Percentiles rank a stretch among this genome's conserved stretches.
Evolutionary conservation across 176 grass and related monocot genomes (phyloP).

Genomic region (Lolium perenne): DNA sequence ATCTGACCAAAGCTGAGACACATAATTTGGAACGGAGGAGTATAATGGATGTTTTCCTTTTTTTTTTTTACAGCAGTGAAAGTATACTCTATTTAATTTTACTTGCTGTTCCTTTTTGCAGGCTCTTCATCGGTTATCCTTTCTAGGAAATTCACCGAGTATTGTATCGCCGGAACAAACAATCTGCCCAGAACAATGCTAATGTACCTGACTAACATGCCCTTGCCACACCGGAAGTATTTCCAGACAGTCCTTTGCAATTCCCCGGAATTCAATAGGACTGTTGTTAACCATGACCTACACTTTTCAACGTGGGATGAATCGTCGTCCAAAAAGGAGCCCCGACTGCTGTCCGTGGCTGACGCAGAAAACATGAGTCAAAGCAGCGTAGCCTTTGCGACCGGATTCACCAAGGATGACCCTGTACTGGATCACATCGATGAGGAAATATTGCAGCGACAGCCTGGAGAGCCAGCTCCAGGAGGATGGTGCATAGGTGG

Average conservation of each 20-base stretch:
- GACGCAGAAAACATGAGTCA: slow-evolving; percentile 70
- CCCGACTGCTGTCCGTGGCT: slow-evolving; percentile 49
- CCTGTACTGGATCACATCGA: slow-evolving; percentile 74
- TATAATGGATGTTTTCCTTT: background rate
- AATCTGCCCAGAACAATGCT: slow-evolving; percentile 90
- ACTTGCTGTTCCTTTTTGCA: slow-evolving; percentile 41
- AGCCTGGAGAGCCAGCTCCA: slow-evolving; percentile 52
- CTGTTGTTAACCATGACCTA: slow-evolving; percentile 79
- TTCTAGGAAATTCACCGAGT: slow-evolving; percentile 77
- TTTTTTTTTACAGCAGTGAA: background rate
- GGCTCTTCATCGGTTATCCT: slow-evolving; percentile 87
- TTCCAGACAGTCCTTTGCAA: slow-evolving; percentile 97
- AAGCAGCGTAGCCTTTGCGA: slow-evolving; percentile 64
- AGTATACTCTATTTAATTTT: slow-evolving; percentile 18
- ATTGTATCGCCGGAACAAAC: slow-evolving; percentile 72
- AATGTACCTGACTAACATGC: slow-evolving; percentile 90
- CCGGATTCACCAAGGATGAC: slow-evolving; percentile 65
- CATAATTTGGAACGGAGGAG: too few relatives aligned
- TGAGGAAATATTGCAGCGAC: slow-evolving; percentile 53
- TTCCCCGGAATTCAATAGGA: slow-evolving; percentile 75
- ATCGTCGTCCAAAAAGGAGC: slow-evolving; percentile 50
- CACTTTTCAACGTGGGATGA: slow-evolving; percentile 57
- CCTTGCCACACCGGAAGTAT: slow-evolving; percentile 73
- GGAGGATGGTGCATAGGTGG: slow-evolving; percentile 95
- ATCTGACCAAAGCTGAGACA: too few relatives aligned